Conservation (phyloP, 352 stramenopile species). For the Pythium dissimile region DNA sequence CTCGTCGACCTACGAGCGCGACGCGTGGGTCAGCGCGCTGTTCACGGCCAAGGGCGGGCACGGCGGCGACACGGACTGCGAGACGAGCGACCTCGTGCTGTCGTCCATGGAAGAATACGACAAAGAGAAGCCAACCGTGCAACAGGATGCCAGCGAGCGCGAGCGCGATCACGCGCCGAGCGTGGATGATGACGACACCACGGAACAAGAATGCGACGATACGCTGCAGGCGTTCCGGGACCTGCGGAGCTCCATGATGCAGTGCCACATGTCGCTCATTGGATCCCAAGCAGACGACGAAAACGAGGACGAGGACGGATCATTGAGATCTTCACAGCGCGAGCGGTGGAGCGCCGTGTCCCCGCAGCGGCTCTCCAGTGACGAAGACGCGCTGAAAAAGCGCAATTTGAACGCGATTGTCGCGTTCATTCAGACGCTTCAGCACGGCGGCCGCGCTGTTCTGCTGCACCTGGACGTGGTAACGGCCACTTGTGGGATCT, state of each 20-base stretch:
- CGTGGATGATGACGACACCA: conserved; percentile 13
- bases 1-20: conserved; percentile 34
- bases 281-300: conserved; percentile 27
- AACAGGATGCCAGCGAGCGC: conserved; percentile 10
- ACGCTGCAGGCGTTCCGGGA: conserved; percentile 55
- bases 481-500: conserved; percentile 29
- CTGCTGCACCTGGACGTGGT: conserved; percentile 65
- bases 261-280: conserved; percentile 41
- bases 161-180: conserved; percentile 32
- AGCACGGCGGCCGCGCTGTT: conserved; percentile 49
- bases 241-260: conserved; percentile 61
- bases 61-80: conserved; percentile 28
- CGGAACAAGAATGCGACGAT: conserved; percentile 45
- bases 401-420: conserved; percentile 39
- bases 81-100: conserved; percentile 39
- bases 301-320: conserved; percentile 9
- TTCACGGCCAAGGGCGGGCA: conserved; percentile 43
- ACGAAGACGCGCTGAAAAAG: conserved; percentile 35
- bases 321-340: no score
- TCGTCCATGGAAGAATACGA: conserved; percentile 42
- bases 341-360: background rate
- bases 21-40: conserved; percentile 63
- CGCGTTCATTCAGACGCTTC: conserved; percentile 45
- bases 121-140: conserved; percentile 1
- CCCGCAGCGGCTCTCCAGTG: background rate